A percentile compares a stretch with the other conserved stretches of the same genome.
These are phyloP conservation scores for Fagus crenata DNA, from an alignment of 306 rosid genomes.

Conservation along the genomic window DNA sequence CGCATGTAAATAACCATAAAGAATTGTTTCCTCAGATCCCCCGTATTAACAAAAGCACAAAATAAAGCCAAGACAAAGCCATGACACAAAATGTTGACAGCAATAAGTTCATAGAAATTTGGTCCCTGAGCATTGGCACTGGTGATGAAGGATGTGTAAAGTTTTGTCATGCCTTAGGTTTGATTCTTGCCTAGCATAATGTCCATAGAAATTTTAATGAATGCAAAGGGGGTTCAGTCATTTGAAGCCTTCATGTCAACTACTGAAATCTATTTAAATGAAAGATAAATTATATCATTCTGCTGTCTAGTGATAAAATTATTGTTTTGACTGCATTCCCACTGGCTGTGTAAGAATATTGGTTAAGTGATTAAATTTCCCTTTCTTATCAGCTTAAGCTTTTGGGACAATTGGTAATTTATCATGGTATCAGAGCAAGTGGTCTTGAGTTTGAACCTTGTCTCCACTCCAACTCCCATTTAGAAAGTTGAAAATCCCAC, in stretches of 20 bases:
- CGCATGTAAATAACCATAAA: neutral
- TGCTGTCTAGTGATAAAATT: neutral
- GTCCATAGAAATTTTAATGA: neutral
- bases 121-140: neutral
- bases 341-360: neutral
- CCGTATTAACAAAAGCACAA: neutral
- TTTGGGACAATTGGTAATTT: too few relatives aligned
- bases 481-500: too few relatives aligned
- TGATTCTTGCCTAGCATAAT: neutral
- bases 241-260: conserved; percentile 8
- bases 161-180: neutral
- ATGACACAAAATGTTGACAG: neutral
- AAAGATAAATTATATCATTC: conserved; percentile 9
- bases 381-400: too few relatives aligned
- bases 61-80: neutral
- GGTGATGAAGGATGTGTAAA: neutral
- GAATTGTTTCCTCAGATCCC: neutral
- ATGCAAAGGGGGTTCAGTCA: neutral
- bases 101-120: neutral
- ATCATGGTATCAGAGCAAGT: too few relatives aligned
- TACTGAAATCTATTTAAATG: conserved; percentile 7
- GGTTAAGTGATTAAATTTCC: too few relatives aligned
- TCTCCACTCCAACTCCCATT: too few relatives aligned
- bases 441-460: too few relatives aligned
- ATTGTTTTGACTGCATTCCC: neutral